Percentiles rank a stretch among this genome's conserved stretches.
phyloP scores from a whole-genome alignment of 306 rosid species.

The Lablab purpureus region DNA sequence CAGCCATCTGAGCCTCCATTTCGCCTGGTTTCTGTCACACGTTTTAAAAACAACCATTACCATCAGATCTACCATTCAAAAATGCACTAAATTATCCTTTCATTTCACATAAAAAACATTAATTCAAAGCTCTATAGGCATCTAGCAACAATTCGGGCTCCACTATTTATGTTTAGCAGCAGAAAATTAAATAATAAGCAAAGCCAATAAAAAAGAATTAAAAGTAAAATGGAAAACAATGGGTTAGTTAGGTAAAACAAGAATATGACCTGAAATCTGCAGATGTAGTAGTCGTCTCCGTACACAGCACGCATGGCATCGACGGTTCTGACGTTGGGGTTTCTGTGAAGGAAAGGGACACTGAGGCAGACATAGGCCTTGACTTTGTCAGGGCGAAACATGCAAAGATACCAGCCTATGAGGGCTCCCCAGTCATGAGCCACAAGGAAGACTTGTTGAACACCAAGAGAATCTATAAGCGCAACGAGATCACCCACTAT shows the following conservation, averaged over 20 bases:
- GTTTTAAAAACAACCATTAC: no score
- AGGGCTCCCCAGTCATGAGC: conserved; percentile 54
- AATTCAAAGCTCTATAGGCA: no score
- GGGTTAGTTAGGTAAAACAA: no score
- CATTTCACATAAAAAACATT: no score
- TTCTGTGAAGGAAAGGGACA: conserved; percentile 9
- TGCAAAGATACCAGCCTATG: conserved; percentile 46
- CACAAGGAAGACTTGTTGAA: conserved; percentile 43
- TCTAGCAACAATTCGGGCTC: no score
- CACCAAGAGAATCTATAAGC: conserved; percentile 29
- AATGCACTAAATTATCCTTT: no score
- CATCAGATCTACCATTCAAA: no score
- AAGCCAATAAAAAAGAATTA: no score
- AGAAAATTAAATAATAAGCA: no score
- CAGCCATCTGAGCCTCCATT: conserved; percentile 51
- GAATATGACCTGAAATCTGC: conserved; percentile 62
- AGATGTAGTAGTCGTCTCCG: conserved; percentile 54
- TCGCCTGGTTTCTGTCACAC: conserved; percentile 35
- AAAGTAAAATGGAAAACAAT: no score
- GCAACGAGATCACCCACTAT: conserved; percentile 48
- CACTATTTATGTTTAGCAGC: no score
- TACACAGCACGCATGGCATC: conserved; percentile 17
- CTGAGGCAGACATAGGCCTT: conserved; percentile 48
- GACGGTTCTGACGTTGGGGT: neutral
- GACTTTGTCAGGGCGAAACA: conserved; percentile 48